These are phyloP conservation scores for Ophiostoma sp. DNA, from an alignment of 2,329 filamentous ascomycete genomes.

Conservation along the genomic window DNA sequence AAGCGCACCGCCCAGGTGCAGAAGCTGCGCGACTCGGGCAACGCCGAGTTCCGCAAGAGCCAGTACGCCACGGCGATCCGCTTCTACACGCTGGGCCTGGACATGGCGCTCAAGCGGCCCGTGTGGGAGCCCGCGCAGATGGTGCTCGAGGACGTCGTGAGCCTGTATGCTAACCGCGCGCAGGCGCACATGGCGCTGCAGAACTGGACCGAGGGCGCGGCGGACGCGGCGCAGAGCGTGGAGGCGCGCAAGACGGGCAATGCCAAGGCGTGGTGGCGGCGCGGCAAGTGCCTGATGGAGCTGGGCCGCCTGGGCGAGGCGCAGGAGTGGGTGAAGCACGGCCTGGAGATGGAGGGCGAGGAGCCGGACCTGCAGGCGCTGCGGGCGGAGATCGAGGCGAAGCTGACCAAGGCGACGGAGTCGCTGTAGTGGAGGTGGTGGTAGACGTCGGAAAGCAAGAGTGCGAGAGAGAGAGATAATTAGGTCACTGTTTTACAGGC, in stretches of 20 bases:
- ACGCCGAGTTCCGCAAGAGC: slow-evolving; percentile 73
- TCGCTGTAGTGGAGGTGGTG: background rate
- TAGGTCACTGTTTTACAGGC: background rate
- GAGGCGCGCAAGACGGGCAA: slow-evolving; percentile 84
- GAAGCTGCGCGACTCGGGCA: slow-evolving; percentile 87
- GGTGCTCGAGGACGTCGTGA: slow-evolving; percentile 76
- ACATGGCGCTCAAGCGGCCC: slow-evolving; percentile 80
- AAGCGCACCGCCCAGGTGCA: slow-evolving; percentile 82
- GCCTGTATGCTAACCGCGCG: slow-evolving; percentile 78
- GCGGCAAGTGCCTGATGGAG: slow-evolving; percentile 79
- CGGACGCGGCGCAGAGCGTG: slow-evolving; percentile 82
- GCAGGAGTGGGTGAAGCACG: slow-evolving; percentile 67
- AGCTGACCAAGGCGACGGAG: slow-evolving; percentile 22
- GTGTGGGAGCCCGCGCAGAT: slow-evolving; percentile 82
- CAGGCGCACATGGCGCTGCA: slow-evolving; percentile 82
- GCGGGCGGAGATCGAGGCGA: slow-evolving; percentile 56
- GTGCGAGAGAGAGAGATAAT: background rate
- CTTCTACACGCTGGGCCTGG: slow-evolving; percentile 78
- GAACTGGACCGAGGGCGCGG: slow-evolving; percentile 77
- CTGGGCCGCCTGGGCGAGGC: slow-evolving; percentile 87
- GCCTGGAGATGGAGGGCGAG: slow-evolving; percentile 75
- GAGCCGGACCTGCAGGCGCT: slow-evolving; percentile 59
- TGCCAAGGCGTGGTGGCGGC: slow-evolving; percentile 89
- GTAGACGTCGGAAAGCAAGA: background rate
- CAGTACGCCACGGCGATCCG: slow-evolving; percentile 69